Evolutionary conservation across 225 moss, liverwort and hornwort species (phyloP).

Genomic region (Physcomitrellopsis africana): DNA sequence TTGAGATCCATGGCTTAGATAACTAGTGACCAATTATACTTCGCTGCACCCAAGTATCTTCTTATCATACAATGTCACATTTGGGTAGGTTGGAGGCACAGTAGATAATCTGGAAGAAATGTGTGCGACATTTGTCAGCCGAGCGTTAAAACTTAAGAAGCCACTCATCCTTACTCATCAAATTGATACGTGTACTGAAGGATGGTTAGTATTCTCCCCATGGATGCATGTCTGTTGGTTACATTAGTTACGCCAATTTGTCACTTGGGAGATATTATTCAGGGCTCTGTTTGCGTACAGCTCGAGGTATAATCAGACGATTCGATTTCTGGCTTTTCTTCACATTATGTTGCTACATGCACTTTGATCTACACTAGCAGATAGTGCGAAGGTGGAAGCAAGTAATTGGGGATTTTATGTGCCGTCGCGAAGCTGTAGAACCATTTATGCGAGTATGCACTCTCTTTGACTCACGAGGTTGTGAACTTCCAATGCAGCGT

Average conservation of each 20-base stretch:
- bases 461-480: conserved; percentile 23
- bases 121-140: conserved; percentile 83
- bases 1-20: conserved; percentile 10
- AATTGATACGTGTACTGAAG: conserved; percentile 97
- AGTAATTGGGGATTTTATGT: background rate
- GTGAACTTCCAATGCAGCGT: conserved; percentile 63
- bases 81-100: conserved; percentile 90
- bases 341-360: no score
- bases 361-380: no score
- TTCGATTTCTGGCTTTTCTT: no score
- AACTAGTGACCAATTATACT: conserved; percentile 1
- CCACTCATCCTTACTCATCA: conserved; percentile 90
- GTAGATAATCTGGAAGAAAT: conserved; percentile 97
- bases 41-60: background rate
- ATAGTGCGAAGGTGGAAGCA: background rate
- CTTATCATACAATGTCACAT: conserved; percentile 25
- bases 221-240: background rate
- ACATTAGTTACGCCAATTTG: background rate
- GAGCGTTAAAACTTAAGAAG: conserved; percentile 65
- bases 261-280: background rate
- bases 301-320: background rate
- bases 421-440: background rate
- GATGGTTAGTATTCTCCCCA: conserved; percentile 63
- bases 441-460: background rate
- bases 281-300: background rate